These are phyloP conservation scores for Gypsophila paniculata DNA, from an alignment of 179 eudicot genomes.

Conservation along the genomic window DNA sequence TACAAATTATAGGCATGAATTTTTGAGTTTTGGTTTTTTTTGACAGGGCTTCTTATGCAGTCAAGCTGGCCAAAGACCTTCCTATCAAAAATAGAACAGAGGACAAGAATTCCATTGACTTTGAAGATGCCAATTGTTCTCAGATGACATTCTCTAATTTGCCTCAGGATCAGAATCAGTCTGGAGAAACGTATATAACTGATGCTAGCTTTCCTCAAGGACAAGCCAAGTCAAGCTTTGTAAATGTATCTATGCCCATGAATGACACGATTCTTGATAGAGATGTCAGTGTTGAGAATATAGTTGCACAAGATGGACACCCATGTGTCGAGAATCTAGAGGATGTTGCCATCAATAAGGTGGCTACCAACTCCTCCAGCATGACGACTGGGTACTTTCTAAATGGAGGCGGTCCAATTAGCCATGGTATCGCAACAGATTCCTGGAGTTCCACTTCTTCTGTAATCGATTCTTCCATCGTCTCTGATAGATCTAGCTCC, in stretches of 20 bases:
- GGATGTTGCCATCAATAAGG: conserved; percentile 42
- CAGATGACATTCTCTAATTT: conserved; percentile 82
- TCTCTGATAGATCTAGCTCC: conserved; percentile 63
- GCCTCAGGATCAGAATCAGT: conserved; percentile 79
- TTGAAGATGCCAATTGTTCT: conserved; percentile 78
- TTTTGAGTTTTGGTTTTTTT: conserved; percentile 18
- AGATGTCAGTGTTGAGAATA: conserved; percentile 26
- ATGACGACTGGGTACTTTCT: conserved; percentile 37
- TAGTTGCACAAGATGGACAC: conserved; percentile 32
- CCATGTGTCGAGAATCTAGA: conserved; percentile 34
- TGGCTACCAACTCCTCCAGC: conserved; percentile 35
- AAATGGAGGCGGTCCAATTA: conserved; percentile 35
- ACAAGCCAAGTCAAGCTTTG: conserved; percentile 78
- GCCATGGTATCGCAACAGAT: conserved; percentile 41
- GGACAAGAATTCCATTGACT: conserved; percentile 62
- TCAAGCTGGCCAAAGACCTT: conserved; percentile 78
- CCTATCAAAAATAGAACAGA: conserved; percentile 49
- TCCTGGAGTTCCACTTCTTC: conserved; percentile 65
- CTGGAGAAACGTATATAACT: conserved; percentile 73
- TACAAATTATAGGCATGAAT: background rate
- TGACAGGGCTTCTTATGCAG: conserved; percentile 87
- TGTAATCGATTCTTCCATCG: conserved; percentile 56
- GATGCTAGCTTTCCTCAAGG: conserved; percentile 73
- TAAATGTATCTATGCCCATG: conserved; percentile 46
- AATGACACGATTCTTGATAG: conserved; percentile 30